These are phyloP conservation scores for Dothistroma pini DNA, from an alignment of 2,329 filamentous ascomycete species.

Conservation along the genomic window DNA sequence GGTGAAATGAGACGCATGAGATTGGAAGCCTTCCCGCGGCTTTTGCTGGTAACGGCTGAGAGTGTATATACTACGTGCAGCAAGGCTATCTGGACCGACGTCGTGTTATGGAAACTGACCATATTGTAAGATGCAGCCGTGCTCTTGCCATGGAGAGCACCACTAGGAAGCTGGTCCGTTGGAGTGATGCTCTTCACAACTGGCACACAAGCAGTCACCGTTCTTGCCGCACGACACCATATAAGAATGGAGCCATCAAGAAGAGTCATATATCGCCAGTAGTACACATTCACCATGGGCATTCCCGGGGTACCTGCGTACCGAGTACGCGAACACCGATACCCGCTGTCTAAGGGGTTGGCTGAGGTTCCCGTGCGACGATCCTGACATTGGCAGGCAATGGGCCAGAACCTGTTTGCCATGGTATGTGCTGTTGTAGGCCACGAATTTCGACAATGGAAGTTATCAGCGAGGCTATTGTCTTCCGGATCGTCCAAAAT, in stretches of 20 bases:
- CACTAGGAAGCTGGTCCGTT: background rate
- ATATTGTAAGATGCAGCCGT: background rate
- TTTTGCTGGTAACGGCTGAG: background rate
- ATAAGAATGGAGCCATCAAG: background rate
- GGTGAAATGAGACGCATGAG: background rate
- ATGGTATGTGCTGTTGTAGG: too few relatives aligned
- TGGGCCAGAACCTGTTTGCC: too few relatives aligned
- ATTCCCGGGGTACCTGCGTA: too few relatives aligned
- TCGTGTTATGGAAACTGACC: background rate
- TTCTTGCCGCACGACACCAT: background rate
- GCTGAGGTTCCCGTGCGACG: too few relatives aligned
- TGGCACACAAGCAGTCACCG: background rate
- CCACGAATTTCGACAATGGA: too few relatives aligned
- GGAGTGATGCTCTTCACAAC: background rate
- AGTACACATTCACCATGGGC: too few relatives aligned
- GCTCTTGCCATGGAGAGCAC: background rate
- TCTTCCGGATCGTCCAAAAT: too few relatives aligned
- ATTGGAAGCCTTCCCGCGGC: background rate
- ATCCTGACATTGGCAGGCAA: too few relatives aligned
- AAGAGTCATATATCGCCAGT: too few relatives aligned
- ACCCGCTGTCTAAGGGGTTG: too few relatives aligned
- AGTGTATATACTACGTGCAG: background rate
- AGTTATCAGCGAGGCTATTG: too few relatives aligned
- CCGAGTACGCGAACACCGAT: too few relatives aligned
- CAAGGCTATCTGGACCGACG: background rate